Conservation (phyloP, 106 monocot species). For the Iris macrosiphon region DNA sequence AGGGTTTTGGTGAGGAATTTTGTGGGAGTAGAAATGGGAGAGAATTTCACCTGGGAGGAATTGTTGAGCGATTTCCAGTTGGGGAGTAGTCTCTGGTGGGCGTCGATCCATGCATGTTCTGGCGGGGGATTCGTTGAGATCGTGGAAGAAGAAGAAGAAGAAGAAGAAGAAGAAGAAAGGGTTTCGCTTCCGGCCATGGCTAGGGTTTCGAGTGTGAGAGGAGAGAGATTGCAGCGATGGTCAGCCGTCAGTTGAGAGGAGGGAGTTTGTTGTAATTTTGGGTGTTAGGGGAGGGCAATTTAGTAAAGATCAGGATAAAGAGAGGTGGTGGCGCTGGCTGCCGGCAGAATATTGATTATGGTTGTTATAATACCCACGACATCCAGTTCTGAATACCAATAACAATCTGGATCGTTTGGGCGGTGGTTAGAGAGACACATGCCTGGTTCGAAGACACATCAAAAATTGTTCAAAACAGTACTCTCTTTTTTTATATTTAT, state of each 20-base stretch:
- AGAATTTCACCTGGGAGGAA: constrained; percentile 28
- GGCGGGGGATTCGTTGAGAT: constrained; percentile 33
- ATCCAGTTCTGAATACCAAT: too few relatives aligned
- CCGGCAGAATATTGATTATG: too few relatives aligned
- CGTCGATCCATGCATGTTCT: constrained; percentile 39
- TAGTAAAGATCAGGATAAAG: too few relatives aligned
- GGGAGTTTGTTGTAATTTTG: neutral
- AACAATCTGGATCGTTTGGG: too few relatives aligned
- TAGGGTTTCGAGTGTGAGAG: too few relatives aligned
- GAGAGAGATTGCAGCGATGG: neutral
- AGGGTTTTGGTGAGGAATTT: neutral
- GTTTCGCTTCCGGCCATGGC: neutral
- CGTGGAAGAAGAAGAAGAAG: constrained; percentile 7
- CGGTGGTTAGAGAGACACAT: too few relatives aligned
- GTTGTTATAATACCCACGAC: too few relatives aligned
- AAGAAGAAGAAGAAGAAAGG: neutral
- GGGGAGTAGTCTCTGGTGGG: constrained; percentile 21
- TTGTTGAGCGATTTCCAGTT: constrained; percentile 23
- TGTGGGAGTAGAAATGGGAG: neutral
- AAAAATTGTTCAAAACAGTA: too few relatives aligned
- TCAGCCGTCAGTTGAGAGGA: neutral
- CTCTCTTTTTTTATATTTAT: too few relatives aligned
- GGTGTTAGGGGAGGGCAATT: neutral
- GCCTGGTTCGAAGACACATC: too few relatives aligned
- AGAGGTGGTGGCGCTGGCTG: too few relatives aligned